A percentile compares a stretch with the other conserved stretches of the same genome.
Conservation (phyloP, 1,284 basidiomycete genomes). For the Garcileccinum viscosum region DNA sequence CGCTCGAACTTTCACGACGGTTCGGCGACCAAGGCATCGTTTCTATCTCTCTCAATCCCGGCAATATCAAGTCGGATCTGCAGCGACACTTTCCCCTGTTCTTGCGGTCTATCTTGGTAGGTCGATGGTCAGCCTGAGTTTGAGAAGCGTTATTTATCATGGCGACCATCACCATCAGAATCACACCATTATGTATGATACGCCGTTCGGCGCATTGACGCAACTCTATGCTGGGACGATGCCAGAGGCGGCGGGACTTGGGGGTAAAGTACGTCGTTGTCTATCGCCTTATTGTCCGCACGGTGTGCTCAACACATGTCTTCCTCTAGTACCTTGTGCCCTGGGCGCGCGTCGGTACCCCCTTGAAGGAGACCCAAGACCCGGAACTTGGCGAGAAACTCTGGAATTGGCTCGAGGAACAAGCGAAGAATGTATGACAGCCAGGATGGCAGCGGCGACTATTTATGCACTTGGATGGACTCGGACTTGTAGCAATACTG, state of each 20-base stretch:
- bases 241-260: constrained; percentile 34
- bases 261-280: constrained; percentile 37
- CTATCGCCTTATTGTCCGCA: neutral
- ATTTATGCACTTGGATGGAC: neutral
- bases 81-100: constrained; percentile 25
- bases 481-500: neutral
- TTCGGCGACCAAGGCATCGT: constrained; percentile 31
- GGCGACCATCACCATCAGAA: constrained; percentile 12
- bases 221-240: constrained; percentile 46
- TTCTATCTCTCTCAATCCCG: constrained; percentile 32
- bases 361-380: constrained; percentile 33
- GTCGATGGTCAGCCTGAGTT: neutral
- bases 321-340: constrained; percentile 44
- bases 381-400: constrained; percentile 38
- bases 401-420: constrained; percentile 47
- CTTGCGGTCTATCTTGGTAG: constrained; percentile 17
- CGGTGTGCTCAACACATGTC: neutral
- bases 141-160: neutral
- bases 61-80: constrained; percentile 36
- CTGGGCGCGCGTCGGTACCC: constrained; percentile 40
- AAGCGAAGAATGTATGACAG: constrained; percentile 31
- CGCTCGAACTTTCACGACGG: constrained; percentile 29
- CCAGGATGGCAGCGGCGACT: neutral
- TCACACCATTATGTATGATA: constrained; percentile 28
- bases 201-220: constrained; percentile 42